A percentile compares a stretch with the other conserved stretches of the same genome.
Evolutionary conservation across 176 grass and related monocot species (phyloP).

Genomic region (bread wheat (Triticum aestivum)): IWGSC_CS_RefSeq_v2.1 NC_057798.1:472872803-472873302

Average conservation of each 20-base stretch:
- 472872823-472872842: slow-evolving; percentile 79
- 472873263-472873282: slow-evolving; percentile 82
- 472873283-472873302: slow-evolving; percentile 33
- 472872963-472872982: neutral
- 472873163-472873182: slow-evolving; percentile 20
- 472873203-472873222: slow-evolving; percentile 26
- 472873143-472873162: slow-evolving; percentile 30
- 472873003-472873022: neutral
- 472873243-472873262: slow-evolving; percentile 96
- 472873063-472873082: slow-evolving; percentile 21
- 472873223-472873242: slow-evolving; percentile 86
- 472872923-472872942: slow-evolving; percentile 5
- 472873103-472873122: slow-evolving; percentile 85
- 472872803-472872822: slow-evolving; percentile 93
- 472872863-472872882: slow-evolving; percentile 43
- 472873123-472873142: slow-evolving; percentile 95
- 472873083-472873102: slow-evolving; percentile 97
- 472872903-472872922: neutral
- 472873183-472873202: neutral
- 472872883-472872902: slow-evolving; percentile 5
- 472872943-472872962: neutral
- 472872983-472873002: neutral
- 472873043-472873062: slow-evolving; percentile 19
- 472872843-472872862: slow-evolving; percentile 91
- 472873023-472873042: neutral